These are phyloP conservation scores for Fusarium tuaranense DNA, from an alignment of 2,329 filamentous ascomycete genomes.

Conservation along the genomic window DNA sequence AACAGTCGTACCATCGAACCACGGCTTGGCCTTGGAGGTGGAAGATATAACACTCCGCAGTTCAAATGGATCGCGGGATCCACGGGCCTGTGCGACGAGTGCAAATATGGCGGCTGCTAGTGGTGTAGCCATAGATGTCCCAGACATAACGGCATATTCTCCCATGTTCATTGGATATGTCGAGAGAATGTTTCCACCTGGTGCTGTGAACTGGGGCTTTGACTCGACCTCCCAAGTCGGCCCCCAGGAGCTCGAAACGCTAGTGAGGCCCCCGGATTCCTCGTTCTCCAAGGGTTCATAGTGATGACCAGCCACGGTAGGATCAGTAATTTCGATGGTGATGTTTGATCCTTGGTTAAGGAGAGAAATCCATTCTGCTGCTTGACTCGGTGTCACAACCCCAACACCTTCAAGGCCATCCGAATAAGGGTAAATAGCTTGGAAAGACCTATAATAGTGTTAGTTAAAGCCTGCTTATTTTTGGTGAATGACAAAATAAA, in stretches of 20 bases:
- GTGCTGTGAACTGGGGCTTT: constrained; percentile 4
- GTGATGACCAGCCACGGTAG: not conserved
- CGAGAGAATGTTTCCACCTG: not conserved
- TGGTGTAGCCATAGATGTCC: constrained; percentile 1
- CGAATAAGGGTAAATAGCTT: not conserved
- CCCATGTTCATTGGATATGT: not conserved
- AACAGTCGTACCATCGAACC: not conserved
- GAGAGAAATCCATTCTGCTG: not conserved
- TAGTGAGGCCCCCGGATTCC: not conserved
- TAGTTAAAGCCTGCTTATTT: not conserved
- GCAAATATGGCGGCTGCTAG: not conserved
- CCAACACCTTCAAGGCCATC: not conserved
- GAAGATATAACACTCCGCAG: not conserved
- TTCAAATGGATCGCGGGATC: not conserved
- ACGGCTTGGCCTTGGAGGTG: not conserved
- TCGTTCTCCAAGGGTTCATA: not conserved
- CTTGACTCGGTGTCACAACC: not conserved
- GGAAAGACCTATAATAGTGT: not conserved
- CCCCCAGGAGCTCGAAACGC: not conserved
- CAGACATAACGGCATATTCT: not conserved
- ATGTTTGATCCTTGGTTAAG: not conserved
- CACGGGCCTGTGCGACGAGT: not conserved
- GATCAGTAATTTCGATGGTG: not conserved
- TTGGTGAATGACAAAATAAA: not conserved
- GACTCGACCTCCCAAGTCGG: not conserved